Evolutionary conservation across 2,329 filamentous ascomycete species (phyloP).

Genomic region (Pseudogymnoascus destructans): DNA sequence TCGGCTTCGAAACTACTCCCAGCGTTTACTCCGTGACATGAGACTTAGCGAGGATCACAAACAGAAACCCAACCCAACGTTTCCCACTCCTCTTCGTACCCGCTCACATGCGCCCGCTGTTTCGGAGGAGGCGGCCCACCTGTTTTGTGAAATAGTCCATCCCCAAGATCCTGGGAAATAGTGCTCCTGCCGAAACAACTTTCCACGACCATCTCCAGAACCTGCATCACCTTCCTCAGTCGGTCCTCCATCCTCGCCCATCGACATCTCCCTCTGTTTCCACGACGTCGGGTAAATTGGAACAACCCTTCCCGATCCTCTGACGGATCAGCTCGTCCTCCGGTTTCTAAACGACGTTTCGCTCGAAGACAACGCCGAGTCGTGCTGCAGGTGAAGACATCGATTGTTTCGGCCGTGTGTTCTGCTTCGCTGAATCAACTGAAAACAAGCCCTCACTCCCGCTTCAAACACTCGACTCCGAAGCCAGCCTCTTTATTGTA

Average conservation of each 20-base stretch:
- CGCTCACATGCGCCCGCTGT: conserved; percentile 2
- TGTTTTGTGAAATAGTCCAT: conserved; percentile 3
- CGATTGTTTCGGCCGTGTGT: background rate
- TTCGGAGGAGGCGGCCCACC: conserved; percentile 1
- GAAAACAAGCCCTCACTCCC: background rate
- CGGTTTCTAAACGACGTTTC: background rate
- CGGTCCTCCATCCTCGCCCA: background rate
- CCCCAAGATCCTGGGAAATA: conserved; percentile 1
- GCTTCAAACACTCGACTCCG: background rate
- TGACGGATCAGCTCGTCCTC: background rate
- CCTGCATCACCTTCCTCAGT: background rate
- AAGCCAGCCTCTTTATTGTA: background rate
- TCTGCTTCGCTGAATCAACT: conserved; percentile 2
- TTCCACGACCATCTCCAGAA: background rate
- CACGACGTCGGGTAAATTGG: background rate
- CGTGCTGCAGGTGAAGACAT: background rate
- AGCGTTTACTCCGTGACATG: background rate
- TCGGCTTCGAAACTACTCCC: background rate
- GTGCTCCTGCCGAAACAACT: background rate
- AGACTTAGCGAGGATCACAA: background rate
- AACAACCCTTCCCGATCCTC: background rate
- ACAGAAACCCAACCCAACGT: background rate
- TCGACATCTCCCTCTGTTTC: background rate
- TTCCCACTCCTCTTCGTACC: background rate
- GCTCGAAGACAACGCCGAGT: background rate